Conservation (phyloP, 2,329 filamentous ascomycete genomes). For the Cladosporium velox region DNA sequence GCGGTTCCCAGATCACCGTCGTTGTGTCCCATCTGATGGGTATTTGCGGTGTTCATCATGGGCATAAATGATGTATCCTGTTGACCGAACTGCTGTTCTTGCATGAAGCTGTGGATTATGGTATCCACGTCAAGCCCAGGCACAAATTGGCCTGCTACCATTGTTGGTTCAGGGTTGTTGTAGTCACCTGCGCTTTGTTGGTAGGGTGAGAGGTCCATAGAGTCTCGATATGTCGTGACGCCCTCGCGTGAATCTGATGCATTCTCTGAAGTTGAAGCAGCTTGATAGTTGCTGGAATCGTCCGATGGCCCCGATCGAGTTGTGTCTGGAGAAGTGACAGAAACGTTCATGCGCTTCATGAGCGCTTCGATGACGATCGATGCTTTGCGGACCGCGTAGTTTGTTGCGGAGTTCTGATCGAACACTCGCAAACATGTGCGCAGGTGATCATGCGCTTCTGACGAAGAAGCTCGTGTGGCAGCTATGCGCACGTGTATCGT, state of each 20-base stretch:
- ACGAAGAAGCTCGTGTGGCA: constrained; percentile 46
- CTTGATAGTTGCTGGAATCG: background rate
- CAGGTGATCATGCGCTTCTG: constrained; percentile 45
- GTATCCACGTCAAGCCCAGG: constrained; percentile 46
- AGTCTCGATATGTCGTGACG: background rate
- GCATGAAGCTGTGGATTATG: constrained; percentile 47
- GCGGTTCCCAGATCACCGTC: background rate
- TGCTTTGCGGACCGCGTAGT: constrained; percentile 52
- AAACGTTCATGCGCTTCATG: constrained; percentile 49
- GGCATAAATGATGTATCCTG: constrained; percentile 8
- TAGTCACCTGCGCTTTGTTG: background rate
- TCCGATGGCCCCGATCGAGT: constrained; percentile 1
- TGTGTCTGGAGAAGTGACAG: constrained; percentile 2
- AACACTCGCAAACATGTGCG: constrained; percentile 52
- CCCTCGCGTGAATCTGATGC: background rate
- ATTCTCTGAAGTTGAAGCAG: background rate
- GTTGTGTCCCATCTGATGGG: background rate
- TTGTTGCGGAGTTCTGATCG: constrained; percentile 53
- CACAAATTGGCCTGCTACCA: constrained; percentile 29
- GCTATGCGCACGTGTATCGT: constrained; percentile 57
- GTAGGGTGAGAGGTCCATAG: background rate
- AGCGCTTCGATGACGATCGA: constrained; percentile 49
- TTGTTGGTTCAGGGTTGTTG: constrained; percentile 22
- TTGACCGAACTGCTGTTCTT: constrained; percentile 30
- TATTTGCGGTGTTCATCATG: background rate